Base-by-base conservation (phyloP, 441 rosid species). In the Erodium moschatum region DNA sequence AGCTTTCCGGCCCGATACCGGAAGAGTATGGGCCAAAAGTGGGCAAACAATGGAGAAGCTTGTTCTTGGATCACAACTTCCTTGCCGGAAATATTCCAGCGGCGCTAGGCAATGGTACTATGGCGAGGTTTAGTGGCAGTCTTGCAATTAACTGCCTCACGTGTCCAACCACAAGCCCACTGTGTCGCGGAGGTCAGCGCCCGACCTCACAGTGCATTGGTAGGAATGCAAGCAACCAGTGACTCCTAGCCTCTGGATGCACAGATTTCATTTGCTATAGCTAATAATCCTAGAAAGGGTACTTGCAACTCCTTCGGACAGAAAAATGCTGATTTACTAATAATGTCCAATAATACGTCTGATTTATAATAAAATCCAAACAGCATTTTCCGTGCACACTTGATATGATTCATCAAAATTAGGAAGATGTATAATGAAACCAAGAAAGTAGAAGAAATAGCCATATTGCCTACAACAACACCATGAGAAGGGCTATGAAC, bases 11-110 rank as follows among this genome's bases (percentile, higher is more conserved):
- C 15, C 66, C 67, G 21, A 84, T 84, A 42, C 86, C 87, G 0
- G 42, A 0, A 16, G 82, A 72, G 13, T 84, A 75, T 50, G 90
- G 83, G 19, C 44, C 66, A 18, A 82, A 81, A 78, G 63, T 79
- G 62, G 80, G 74, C 18, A 82, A 62, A 15, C 75, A 84, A 29
- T 83, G 92, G 87, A 83, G 73, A 78, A 74, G 70, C 68, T 68
- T 83, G 68, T 81, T 75, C 80, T 74, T 85, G 42, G 82, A 84
- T 70, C 68, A 82, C 70, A 85, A 87, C 73, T 81, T 81, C 75
- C 85, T 81, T 1, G 29, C 76, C 11, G 92, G 89, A 48, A 65
- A 69, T 71, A 74, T 84, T 65, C 87, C 92, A 10, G 67, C 58
- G 5, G 73, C 79, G 80, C 79, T 84, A 56, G 46, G 50, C 24